A percentile compares a stretch with the other conserved stretches of the same genome.
phyloP scores from a whole-genome alignment of 768 basidiomycete genomes.

The Lactifluus piperatus region DNA sequence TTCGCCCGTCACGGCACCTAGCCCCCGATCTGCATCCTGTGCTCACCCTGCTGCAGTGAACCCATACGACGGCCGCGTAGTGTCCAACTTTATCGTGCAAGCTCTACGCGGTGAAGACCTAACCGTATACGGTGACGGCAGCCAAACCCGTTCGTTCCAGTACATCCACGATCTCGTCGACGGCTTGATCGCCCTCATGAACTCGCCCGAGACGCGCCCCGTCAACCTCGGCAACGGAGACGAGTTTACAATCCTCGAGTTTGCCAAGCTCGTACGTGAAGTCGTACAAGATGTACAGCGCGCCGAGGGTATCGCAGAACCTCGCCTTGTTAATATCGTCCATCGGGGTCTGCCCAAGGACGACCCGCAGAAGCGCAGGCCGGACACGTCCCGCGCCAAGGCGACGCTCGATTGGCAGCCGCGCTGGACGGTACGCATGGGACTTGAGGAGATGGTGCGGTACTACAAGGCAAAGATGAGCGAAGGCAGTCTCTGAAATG shows the following conservation, averaged over 20 bases:
- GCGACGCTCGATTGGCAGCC: slow-evolving; percentile 83
- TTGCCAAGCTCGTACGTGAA: slow-evolving; percentile 86
- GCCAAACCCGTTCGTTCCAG: slow-evolving; percentile 92
- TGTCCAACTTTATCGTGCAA: slow-evolving; percentile 98
- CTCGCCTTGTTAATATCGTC: slow-evolving; percentile 53
- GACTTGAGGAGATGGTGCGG: slow-evolving; percentile 88
- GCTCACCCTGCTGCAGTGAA: too few species aligned
- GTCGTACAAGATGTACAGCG: slow-evolving; percentile 89
- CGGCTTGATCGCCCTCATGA: slow-evolving; percentile 91
- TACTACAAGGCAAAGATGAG: slow-evolving; percentile 89
- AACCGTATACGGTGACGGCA: slow-evolving; percentile 93
- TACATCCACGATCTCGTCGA: slow-evolving; percentile 98
- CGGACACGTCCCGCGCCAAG: slow-evolving; percentile 89
- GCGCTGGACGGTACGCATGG: slow-evolving; percentile 87
- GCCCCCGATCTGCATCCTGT: background rate
- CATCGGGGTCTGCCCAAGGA: slow-evolving; percentile 81
- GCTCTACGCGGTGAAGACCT: slow-evolving; percentile 94
- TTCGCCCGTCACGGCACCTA: background rate
- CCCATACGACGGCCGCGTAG: slow-evolving; percentile 93
- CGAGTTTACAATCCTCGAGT: slow-evolving; percentile 93
- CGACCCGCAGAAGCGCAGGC: slow-evolving; percentile 90
- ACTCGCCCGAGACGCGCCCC: slow-evolving; percentile 84
- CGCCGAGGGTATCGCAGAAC: slow-evolving; percentile 55
- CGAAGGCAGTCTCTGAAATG: slow-evolving; percentile 58
- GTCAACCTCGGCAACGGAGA: slow-evolving; percentile 95